These are phyloP conservation scores for Vitis hybrid DNA, from an alignment of 177 flowering plant species.

Conservation along the genomic window DNA sequence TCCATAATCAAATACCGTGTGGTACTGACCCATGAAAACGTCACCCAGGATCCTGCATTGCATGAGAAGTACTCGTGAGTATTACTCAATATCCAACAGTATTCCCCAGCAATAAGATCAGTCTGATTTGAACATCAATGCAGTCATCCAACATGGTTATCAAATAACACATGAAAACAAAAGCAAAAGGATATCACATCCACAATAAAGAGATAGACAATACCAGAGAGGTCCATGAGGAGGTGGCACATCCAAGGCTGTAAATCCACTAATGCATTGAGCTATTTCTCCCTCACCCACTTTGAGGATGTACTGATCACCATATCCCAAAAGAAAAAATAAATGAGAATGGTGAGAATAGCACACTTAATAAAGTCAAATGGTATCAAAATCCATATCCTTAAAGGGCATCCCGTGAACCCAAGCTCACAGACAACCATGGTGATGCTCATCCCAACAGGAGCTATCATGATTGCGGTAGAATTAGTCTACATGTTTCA, in stretches of 20 bases:
- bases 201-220: neutral
- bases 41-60: conserved; percentile 75
- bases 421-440: no score
- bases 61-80: neutral
- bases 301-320: conserved; percentile 39
- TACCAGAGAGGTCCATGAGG: conserved; percentile 53
- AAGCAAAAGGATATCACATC: neutral
- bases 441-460: neutral
- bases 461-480: neutral
- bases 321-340: conserved; percentile 4
- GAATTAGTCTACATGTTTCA: neutral
- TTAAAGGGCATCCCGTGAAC: neutral
- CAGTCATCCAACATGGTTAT: neutral
- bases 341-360: neutral
- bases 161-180: neutral
- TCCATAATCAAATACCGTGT: conserved; percentile 72
- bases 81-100: neutral
- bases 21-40: conserved; percentile 78
- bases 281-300: conserved; percentile 36
- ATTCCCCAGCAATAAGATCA: neutral
- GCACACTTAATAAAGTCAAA: neutral
- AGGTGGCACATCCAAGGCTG: conserved; percentile 40
- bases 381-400: neutral
- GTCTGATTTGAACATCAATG: no score
- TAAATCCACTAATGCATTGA: conserved; percentile 44